Evolutionary conservation across 2,329 filamentous ascomycete species (phyloP), one percentile per base, ranked within the genome.

Genomic region (Trichoderma oligosporum): DNA sequence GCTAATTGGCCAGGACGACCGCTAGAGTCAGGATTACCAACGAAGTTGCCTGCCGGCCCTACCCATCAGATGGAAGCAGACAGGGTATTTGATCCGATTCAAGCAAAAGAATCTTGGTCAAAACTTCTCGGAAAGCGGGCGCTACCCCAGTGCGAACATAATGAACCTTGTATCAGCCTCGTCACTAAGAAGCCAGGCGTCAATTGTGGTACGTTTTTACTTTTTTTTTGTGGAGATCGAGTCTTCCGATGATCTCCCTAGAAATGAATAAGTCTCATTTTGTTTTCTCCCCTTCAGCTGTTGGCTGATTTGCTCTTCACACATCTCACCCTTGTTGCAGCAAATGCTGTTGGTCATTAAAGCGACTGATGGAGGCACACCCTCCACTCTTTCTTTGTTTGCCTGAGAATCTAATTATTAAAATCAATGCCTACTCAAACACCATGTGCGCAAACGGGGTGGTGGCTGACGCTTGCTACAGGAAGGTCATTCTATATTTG

Each of bases 101-200:
- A 82, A 60, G 82, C 82, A 44, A 93, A 90, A 69, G 87, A 94
- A 67, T 87, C 87, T 20, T 97, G 94, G 94, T 86, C 84, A 4
- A 91, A 87, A 68, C 78, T 97, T 12, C 86, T 97, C 61, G 83
- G 86, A 14, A 91, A 87, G 70, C 85, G 88, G 57, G 75, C 83
- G 1, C 78, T 83, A 1, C 94, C 94, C 1, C 82, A 81, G 57
- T 99, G 94, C 68, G 91, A 97, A 46, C 94, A 99, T 67, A 79
- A 84, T 53, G 92, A 97, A 65, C 88, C 89, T 2, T 97, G 94
- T 71, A 88, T 91, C 62, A 89, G 81, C 62, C 76, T 93, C 51
- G 81, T 86, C 16, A 96, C 92, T 1, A 97, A 93, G 75, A 97
- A 97, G 68, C 80, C 90, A 0, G 94, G 94, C 1, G 76, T 89